A percentile compares a stretch with the other conserved stretches of the same genome.
These are phyloP conservation scores for Trametes cingulata DNA, from an alignment of 768 basidiomycete genomes.

Conservation along the genomic window DNA sequence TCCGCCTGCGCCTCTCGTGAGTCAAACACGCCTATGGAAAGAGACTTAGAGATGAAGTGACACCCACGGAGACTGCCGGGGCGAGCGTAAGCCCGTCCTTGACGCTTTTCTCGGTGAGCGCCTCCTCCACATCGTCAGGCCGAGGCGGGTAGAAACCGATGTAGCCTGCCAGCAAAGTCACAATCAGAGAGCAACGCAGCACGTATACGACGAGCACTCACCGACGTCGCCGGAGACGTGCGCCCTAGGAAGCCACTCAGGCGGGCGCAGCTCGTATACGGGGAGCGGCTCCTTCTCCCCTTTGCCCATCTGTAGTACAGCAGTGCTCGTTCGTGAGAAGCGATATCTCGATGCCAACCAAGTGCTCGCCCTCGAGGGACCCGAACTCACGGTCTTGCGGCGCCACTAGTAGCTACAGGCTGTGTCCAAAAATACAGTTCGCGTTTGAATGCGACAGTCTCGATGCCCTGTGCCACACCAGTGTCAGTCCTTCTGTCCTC, in stretches of 20 bases:
- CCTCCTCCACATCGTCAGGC: slow-evolving; percentile 74
- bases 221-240: slow-evolving; percentile 74
- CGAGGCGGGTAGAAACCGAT: slow-evolving; percentile 76
- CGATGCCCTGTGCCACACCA: too few species aligned
- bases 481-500: too few species aligned
- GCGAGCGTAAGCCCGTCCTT: slow-evolving; percentile 62
- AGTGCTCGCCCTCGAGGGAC: too few species aligned
- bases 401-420: too few species aligned
- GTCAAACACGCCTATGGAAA: slow-evolving; percentile 1
- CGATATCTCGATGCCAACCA: too few species aligned
- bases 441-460: too few species aligned
- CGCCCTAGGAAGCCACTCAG: slow-evolving; percentile 68
- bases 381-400: neutral
- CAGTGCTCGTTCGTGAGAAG: neutral
- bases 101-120: slow-evolving; percentile 62
- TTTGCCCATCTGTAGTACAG: slow-evolving; percentile 21
- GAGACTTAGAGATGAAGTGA: neutral
- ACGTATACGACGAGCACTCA: slow-evolving; percentile 29
- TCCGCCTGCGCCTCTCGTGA: slow-evolving; percentile 49
- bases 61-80: slow-evolving; percentile 58
- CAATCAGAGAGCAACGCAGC: neutral
- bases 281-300: slow-evolving; percentile 40
- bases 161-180: slow-evolving; percentile 51
- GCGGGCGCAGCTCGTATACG: slow-evolving; percentile 67
- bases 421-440: too few species aligned